phyloP scores from a whole-genome alignment of 768 basidiomycete species.

The Calocera cornea region DNA sequence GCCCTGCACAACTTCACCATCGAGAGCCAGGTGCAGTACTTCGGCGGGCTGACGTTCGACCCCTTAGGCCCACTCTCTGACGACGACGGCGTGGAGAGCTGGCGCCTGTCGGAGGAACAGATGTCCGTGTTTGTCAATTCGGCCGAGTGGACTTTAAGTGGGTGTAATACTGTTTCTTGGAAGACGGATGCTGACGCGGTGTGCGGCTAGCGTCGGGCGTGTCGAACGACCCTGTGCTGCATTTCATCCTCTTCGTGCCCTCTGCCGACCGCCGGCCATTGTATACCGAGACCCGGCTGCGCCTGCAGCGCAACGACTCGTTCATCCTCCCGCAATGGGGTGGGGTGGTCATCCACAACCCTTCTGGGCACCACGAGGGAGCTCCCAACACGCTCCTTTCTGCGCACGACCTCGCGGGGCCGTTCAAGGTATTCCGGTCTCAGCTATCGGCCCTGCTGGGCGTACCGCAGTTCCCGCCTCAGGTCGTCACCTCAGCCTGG shows the following conservation, averaged over 20 bases:
- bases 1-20: slow-evolving; percentile 79
- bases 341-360: slow-evolving; percentile 68
- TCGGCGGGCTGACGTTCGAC: slow-evolving; percentile 76
- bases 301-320: slow-evolving; percentile 32
- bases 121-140: slow-evolving; percentile 90
- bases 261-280: slow-evolving; percentile 55
- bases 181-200: no score
- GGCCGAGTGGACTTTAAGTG: slow-evolving; percentile 90
- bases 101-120: slow-evolving; percentile 63
- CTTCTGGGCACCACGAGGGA: slow-evolving; percentile 17
- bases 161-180: slow-evolving; percentile 17
- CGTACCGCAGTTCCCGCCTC: slow-evolving; percentile 45
- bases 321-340: slow-evolving; percentile 95
- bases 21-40: slow-evolving; percentile 87
- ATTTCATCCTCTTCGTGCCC: slow-evolving; percentile 84
- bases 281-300: slow-evolving; percentile 42
- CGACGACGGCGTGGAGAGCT: slow-evolving; percentile 25
- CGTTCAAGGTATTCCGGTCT: slow-evolving; percentile 50
- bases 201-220: slow-evolving; percentile 89
- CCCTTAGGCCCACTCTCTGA: slow-evolving; percentile 31
- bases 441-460: slow-evolving; percentile 77
- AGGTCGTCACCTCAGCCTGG: slow-evolving; percentile 26
- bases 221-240: slow-evolving; percentile 85
- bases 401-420: slow-evolving; percentile 32
- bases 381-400: slow-evolving; percentile 25